Conservation (phyloP, 441 rosid genomes). For the Eruca vesicaria region DNA sequence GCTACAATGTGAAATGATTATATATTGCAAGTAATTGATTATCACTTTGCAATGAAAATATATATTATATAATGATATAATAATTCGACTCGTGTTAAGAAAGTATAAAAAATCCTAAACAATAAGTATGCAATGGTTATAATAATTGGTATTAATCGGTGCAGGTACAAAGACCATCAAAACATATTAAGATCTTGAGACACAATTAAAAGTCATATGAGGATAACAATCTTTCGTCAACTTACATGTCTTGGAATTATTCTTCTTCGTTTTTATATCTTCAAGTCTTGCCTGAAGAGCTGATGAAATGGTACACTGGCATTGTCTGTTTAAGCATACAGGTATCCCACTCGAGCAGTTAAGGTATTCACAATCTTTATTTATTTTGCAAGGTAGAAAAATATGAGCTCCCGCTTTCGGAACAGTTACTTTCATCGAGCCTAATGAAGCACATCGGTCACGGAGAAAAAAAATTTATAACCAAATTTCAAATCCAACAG, state of each 20-base stretch:
- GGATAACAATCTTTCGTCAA: constrained; percentile 15
- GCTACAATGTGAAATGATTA: too few relatives aligned
- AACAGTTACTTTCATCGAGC: neutral
- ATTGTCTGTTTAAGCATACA: constrained; percentile 9
- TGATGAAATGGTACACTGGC: constrained; percentile 9
- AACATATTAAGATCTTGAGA: neutral
- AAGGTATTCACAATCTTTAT: constrained; percentile 1
- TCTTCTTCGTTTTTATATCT: neutral
- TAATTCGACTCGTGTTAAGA: too few relatives aligned
- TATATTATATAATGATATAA: too few relatives aligned
- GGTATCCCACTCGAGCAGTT: constrained; percentile 12
- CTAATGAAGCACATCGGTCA: neutral
- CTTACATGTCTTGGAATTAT: neutral
- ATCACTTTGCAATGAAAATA: too few relatives aligned
- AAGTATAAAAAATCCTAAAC: too few relatives aligned
- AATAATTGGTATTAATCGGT: neutral
- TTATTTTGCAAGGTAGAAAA: constrained; percentile 8
- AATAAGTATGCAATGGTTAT: neutral
- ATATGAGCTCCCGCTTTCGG: constrained; percentile 4
- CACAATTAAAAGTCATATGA: neutral
- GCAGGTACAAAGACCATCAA: constrained; percentile 1
- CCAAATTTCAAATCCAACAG: neutral
- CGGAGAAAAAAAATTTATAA: neutral
- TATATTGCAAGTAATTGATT: too few relatives aligned
- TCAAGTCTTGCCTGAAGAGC: neutral